Conservation (phyloP, 768 basidiomycete genomes). For the Candolleomyces efflorescens region DNA sequence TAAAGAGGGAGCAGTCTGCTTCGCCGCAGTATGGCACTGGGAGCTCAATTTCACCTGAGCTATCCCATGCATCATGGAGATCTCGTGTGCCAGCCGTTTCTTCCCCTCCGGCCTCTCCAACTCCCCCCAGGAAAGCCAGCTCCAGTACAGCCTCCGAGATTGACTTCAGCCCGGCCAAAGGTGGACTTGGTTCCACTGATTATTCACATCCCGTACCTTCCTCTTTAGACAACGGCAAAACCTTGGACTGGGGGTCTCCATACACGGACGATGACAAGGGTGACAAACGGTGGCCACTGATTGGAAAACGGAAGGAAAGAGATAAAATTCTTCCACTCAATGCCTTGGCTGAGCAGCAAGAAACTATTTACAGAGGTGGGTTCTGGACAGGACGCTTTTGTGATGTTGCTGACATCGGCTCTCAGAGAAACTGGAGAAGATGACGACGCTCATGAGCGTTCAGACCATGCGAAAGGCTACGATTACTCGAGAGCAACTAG, state of each 20-base stretch:
- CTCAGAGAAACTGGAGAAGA: conserved; percentile 54
- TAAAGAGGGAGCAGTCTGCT: conserved; percentile 24
- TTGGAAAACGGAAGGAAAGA: conserved; percentile 58
- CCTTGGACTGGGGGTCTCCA: conserved; percentile 71
- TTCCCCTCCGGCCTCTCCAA: conserved; percentile 20
- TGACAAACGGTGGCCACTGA: conserved; percentile 61
- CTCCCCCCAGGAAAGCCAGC: conserved; percentile 21
- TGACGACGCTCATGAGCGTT: conserved; percentile 45
- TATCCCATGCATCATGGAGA: conserved; percentile 22
- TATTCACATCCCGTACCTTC: conserved; percentile 62
- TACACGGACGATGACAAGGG: conserved; percentile 47
- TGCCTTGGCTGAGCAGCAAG: conserved; percentile 54
- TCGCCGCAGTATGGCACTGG: conserved; percentile 13
- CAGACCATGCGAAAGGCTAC: conserved; percentile 60
- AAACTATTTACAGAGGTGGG: conserved; percentile 53
- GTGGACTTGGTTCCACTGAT: conserved; percentile 21
- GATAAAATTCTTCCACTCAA: conserved; percentile 39
- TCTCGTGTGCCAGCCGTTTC: conserved; percentile 21
- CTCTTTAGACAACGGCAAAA: conserved; percentile 64
- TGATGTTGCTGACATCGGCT: neutral
- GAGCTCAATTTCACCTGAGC: conserved; percentile 12
- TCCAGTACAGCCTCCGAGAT: conserved; percentile 42
- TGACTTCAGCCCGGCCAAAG: conserved; percentile 68
- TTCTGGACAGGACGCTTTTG: neutral
- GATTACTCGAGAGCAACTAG: conserved; percentile 62